Evolutionary conservation across 129 eudicot genomes (phyloP).

Genomic region (Smallanthus sonchifolius): DNA sequence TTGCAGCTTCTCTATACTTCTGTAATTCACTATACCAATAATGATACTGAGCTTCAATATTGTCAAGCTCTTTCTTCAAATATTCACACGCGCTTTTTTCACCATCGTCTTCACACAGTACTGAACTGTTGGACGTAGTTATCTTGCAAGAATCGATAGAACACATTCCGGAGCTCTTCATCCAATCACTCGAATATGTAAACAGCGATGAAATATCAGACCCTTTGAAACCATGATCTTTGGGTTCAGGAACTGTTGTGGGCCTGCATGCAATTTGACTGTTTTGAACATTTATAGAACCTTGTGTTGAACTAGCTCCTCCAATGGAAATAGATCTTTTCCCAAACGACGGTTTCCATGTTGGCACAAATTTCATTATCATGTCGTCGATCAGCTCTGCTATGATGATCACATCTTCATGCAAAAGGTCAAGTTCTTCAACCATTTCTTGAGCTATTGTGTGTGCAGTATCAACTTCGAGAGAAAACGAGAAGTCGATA

Average conservation of each 20-base stretch:
- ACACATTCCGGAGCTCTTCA: constrained; percentile 20
- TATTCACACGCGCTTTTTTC: constrained; percentile 19
- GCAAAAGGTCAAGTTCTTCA: constrained; percentile 47
- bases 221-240: constrained; percentile 11
- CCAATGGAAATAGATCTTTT: constrained; percentile 15
- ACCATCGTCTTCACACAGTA: constrained; percentile 11
- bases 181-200: constrained; percentile 26
- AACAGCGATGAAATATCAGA: constrained; percentile 5
- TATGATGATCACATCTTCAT: constrained; percentile 47
- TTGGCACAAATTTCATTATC: constrained; percentile 43
- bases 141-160: constrained; percentile 12
- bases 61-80: constrained; percentile 49
- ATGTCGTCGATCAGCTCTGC: constrained; percentile 61
- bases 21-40: constrained; percentile 41
- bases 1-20: constrained; percentile 54
- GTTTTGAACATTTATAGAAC: constrained; percentile 21
- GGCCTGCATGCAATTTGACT: constrained; percentile 13
- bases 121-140: constrained; percentile 25
- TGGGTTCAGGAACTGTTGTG: constrained; percentile 1
- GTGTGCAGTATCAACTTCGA: constrained; percentile 46
- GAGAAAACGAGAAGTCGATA: constrained; percentile 49
- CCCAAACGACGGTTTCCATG: constrained; percentile 41
- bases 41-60: constrained; percentile 49
- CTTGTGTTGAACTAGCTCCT: constrained; percentile 14
- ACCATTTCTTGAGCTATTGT: constrained; percentile 79